Conservation (phyloP, 2,329 filamentous ascomycete species). For the Chalara sp. region DNA sequence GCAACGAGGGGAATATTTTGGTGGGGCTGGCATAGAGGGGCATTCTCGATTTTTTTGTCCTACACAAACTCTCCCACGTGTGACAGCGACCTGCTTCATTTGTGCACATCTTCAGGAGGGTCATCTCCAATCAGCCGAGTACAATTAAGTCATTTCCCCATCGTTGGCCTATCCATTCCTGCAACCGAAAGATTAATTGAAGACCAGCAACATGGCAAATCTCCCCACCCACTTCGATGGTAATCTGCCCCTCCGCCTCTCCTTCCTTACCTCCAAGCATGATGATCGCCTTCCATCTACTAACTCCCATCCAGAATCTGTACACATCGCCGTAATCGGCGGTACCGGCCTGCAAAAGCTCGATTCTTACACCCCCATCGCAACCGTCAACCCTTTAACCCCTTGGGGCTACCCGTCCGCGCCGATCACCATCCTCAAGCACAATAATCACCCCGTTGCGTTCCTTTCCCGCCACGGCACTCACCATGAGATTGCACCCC, state of each 20-base stretch:
- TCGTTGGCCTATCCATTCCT: too few species aligned
- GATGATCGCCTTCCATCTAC: neutral
- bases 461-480: constrained; percentile 91
- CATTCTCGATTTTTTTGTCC: too few species aligned
- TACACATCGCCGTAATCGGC: constrained; percentile 84
- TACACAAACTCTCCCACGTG: too few species aligned
- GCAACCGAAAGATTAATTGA: too few species aligned
- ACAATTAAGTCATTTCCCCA: too few species aligned
- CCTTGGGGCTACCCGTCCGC: constrained; percentile 80
- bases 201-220: constrained; percentile 15
- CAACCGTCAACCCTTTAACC: constrained; percentile 67
- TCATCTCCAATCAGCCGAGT: too few species aligned
- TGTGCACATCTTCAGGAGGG: too few species aligned
- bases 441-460: constrained; percentile 74
- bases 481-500: constrained; percentile 83
- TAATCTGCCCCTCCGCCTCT: constrained; percentile 5
- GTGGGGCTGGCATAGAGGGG: too few species aligned
- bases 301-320: constrained; percentile 42
- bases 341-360: constrained; percentile 89
- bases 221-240: constrained; percentile 20
- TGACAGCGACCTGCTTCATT: too few species aligned
- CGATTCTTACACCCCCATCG: constrained; percentile 78
- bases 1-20: too few species aligned
- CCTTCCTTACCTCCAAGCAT: neutral
- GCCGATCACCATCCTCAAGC: constrained; percentile 80